A percentile compares a stretch with the other conserved stretches of the same genome.
Conservation (phyloP, 202 grass and related monocot genomes). For the Digitaria exilis region DNA sequence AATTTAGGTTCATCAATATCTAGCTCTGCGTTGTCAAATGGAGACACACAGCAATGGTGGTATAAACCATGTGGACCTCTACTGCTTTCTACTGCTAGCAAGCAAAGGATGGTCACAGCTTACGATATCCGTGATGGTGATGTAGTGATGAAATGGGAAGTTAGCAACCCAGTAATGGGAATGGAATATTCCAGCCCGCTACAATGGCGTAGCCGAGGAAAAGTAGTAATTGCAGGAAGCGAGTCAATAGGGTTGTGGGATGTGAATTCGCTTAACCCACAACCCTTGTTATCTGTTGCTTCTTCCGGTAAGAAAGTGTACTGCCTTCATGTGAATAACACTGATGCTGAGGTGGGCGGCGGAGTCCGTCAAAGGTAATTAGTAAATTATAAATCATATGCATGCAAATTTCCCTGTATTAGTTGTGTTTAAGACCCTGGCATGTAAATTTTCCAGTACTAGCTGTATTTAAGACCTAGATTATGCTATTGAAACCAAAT, state of each 20-base stretch:
- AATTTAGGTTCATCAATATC: slow-evolving; percentile 52
- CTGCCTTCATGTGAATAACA: slow-evolving; percentile 95
- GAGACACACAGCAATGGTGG: slow-evolving; percentile 75
- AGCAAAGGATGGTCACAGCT: slow-evolving; percentile 65
- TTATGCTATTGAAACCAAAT: not conserved
- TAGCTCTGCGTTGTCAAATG: slow-evolving; percentile 40
- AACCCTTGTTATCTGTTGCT: slow-evolving; percentile 77
- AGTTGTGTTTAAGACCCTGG: not conserved
- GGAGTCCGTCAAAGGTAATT: slow-evolving; percentile 87
- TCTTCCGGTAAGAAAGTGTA: slow-evolving; percentile 66
- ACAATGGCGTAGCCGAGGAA: slow-evolving; percentile 90
- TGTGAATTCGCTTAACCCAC: slow-evolving; percentile 90
- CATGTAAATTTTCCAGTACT: not conserved
- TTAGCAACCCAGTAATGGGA: slow-evolving; percentile 51
- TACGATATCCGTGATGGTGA: slow-evolving; percentile 95
- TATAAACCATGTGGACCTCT: slow-evolving; percentile 90
- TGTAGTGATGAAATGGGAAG: slow-evolving; percentile 91
- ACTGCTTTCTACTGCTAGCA: slow-evolving; percentile 72
- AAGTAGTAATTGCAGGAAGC: slow-evolving; percentile 72
- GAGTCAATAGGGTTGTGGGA: slow-evolving; percentile 90
- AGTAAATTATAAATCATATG: not conserved
- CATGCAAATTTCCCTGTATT: not conserved
- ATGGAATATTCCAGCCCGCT: slow-evolving; percentile 95
- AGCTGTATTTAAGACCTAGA: not conserved
- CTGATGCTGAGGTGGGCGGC: slow-evolving; percentile 85